Evolutionary conservation across 148 eudicot species (phyloP), one percentile per base, ranked within the genome.

Genomic region (Dysphania ambrosioides): DNA sequence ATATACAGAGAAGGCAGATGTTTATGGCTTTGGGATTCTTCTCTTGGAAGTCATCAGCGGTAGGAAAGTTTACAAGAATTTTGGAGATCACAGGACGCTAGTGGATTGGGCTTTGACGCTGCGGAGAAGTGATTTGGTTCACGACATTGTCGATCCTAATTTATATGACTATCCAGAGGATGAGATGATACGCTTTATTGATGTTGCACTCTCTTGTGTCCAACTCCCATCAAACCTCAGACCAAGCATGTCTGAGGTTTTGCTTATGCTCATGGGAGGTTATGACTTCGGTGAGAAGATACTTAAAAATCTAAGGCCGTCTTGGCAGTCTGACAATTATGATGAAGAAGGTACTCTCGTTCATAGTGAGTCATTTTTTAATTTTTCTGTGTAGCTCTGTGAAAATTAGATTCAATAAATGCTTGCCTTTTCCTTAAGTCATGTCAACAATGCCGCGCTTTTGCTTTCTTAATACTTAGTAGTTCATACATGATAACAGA

Each of bases 91-190:
- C 24, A 47, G 2, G 13, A 57, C 79, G 75, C 80, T 90, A 40
- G 84, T 90, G 58, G 85, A 80, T 77, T 85, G 90, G 92, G 90
- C 85, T 73, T 86, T 90, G 91, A 79, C 83, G 60, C 83, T 83
- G 19, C 85, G 75, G 80, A 87, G 80, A 49, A 77, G 78, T 68
- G 83, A 77, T 27, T 79, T 86, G 73, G 80, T 86, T 65, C 41
- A 77, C 27, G 90, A 88, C 40, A 71, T 88, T 36, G 86, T 90
- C 21, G 95, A 90, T 72, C 90, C 87, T 4, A 83, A 76, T 15
- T 49, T 88, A 36, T 40, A 51, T 18, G 88, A 86, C 27, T 83
- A 76, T 77, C 86, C 85, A 15, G 66, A 80, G 40, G 88, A 82
- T n/a, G 84, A 79, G 76, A 71, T 85, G 18, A 32, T 68, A 44